Evolutionary conservation across 2,329 filamentous ascomycete species (phyloP).

Genomic region (Cercospora sp.): DNA sequence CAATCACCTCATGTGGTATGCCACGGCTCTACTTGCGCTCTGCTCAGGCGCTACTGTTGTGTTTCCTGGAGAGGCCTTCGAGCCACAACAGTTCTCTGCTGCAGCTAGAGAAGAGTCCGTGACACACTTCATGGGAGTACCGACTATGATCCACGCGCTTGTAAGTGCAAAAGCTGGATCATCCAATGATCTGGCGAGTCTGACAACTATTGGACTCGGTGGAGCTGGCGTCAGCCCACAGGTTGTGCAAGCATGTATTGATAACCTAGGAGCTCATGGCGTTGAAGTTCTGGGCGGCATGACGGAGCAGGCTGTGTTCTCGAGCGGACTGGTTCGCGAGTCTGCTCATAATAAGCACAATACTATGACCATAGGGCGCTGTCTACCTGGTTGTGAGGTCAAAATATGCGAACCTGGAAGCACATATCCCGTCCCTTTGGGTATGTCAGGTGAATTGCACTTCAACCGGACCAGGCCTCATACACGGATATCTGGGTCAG

Average conservation of each 20-base stretch:
- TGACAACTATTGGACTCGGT: background rate
- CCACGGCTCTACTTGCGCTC: background rate
- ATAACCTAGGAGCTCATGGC: background rate
- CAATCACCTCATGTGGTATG: background rate
- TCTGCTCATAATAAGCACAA: background rate
- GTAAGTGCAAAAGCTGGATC: background rate
- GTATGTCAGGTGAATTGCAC: constrained; percentile 11
- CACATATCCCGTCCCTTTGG: background rate
- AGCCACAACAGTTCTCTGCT: background rate
- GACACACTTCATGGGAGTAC: background rate
- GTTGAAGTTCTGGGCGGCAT: background rate
- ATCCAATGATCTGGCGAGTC: background rate
- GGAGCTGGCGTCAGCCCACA: background rate
- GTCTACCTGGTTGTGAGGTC: background rate
- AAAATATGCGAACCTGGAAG: background rate
- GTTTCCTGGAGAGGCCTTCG: background rate
- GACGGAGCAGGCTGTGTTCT: background rate
- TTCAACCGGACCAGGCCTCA: background rate
- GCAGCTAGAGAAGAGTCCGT: background rate
- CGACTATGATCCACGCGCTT: background rate
- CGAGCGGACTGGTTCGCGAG: background rate
- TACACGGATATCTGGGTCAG: constrained; percentile 3
- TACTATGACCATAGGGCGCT: background rate
- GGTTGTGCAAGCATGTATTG: background rate
- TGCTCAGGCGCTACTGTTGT: background rate